Conservation (phyloP, 345 rosid genomes). For the Erucastrum elatum region DNA sequence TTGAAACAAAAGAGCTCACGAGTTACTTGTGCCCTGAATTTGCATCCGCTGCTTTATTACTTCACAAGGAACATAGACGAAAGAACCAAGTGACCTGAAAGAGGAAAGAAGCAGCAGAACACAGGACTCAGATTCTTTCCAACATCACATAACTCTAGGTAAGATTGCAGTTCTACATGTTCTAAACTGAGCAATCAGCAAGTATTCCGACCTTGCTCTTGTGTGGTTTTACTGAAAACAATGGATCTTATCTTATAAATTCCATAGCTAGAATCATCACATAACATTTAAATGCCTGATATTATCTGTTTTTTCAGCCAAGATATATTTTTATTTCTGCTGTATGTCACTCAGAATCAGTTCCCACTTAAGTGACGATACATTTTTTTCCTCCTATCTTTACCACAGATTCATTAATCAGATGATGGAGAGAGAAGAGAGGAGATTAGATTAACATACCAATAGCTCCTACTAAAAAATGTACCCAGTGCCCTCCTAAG, state of each 20-base stretch:
- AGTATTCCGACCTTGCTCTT: slow-evolving; percentile 9
- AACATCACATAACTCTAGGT: slow-evolving; percentile 1
- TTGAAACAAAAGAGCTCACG: slow-evolving; percentile 58
- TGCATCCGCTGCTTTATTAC: slow-evolving; percentile 98
- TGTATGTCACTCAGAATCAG: slow-evolving; percentile 14
- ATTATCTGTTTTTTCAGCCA: neutral
- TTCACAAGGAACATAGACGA: slow-evolving; percentile 92
- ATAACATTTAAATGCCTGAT: neutral
- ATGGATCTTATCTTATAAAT: neutral
- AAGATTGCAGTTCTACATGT: slow-evolving; percentile 9
- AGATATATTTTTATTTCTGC: slow-evolving; percentile 1
- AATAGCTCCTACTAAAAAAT: slow-evolving; percentile 86
- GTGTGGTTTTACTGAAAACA: neutral
- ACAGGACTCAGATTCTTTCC: slow-evolving; percentile 19
- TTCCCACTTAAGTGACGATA: neutral
- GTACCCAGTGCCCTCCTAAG: slow-evolving; percentile 88
- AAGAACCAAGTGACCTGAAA: slow-evolving; percentile 91
- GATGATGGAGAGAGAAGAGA: slow-evolving; percentile 9
- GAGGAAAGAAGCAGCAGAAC: slow-evolving; percentile 31
- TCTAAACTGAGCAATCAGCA: slow-evolving; percentile 26
- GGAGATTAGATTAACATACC: slow-evolving; percentile 47
- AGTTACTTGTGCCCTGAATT: slow-evolving; percentile 77
- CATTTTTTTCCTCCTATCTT: neutral
- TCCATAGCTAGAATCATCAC: neutral
- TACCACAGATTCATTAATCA: neutral